phyloP scores from a whole-genome alignment of 306 rosid genomes.

The Gastrolobium bilobum region DNA sequence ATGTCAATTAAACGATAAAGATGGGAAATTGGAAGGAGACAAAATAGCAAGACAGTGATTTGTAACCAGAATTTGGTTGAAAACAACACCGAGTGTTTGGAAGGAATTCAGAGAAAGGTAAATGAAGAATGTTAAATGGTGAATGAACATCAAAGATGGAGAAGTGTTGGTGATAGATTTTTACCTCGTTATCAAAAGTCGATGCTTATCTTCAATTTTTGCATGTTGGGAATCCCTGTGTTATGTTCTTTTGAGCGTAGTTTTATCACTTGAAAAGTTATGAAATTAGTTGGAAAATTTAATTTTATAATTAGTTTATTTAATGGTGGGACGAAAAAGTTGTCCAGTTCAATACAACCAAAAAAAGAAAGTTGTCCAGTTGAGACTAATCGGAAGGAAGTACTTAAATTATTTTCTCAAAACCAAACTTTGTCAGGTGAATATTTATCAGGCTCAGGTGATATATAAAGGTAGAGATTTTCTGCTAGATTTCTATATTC shows the following conservation, averaged over 20 bases:
- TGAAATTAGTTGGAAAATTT: not conserved
- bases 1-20: slow-evolving; percentile 28
- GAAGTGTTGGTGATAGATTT: not conserved
- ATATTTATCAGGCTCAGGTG: not conserved
- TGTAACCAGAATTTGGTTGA: slow-evolving; percentile 52
- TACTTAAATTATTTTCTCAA: not conserved
- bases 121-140: not conserved
- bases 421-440: not conserved
- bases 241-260: not conserved
- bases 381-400: not conserved
- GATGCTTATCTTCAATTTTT: slow-evolving; percentile 35
- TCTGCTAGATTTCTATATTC: slow-evolving; percentile 1
- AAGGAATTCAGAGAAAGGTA: slow-evolving; percentile 20
- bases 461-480: not conserved
- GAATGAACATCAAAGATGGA: not conserved
- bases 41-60: not conserved
- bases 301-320: not conserved
- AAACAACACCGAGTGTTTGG: no score
- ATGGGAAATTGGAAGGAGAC: not conserved
- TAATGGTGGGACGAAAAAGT: not conserved
- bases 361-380: not conserved
- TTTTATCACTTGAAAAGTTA: not conserved
- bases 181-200: slow-evolving; percentile 28
- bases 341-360: no score
- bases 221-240: not conserved